Evolutionary conservation across 495 filamentous ascomycete genomes (phyloP).

Genomic region (Tuber microsphaerosporum): DNA sequence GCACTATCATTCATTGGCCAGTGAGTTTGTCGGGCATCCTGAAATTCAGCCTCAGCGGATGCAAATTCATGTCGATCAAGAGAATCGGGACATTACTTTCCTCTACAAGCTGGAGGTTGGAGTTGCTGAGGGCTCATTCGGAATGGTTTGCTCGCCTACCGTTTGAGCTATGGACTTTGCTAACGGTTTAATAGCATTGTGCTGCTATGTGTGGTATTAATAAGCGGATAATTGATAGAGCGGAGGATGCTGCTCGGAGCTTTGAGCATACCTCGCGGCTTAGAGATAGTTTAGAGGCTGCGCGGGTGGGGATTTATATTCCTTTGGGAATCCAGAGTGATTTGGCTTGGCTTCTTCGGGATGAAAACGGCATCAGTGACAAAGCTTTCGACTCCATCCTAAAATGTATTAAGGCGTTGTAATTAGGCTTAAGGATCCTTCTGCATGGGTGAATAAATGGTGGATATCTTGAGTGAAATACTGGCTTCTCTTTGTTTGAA

Average conservation of each 20-base stretch:
- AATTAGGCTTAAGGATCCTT: neutral
- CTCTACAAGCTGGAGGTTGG: constrained; percentile 91
- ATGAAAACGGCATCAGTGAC: constrained; percentile 30
- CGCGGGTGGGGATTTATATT: constrained; percentile 66
- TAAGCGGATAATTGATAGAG: constrained; percentile 69
- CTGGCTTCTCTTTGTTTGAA: constrained; percentile 4
- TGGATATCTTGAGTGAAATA: neutral
- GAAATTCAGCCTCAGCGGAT: constrained; percentile 81
- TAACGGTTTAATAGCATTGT: constrained; percentile 55
- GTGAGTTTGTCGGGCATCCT: constrained; percentile 80
- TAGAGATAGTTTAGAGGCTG: constrained; percentile 78
- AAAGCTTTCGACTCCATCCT: constrained; percentile 35
- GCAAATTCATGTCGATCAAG: constrained; percentile 91
- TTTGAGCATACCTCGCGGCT: constrained; percentile 93
- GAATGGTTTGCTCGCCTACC: constrained; percentile 55
- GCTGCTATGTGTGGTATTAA: constrained; percentile 96
- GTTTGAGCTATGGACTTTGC: neutral
- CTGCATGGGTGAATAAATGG: neutral
- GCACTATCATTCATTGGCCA: constrained; percentile 89
- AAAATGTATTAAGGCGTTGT: constrained; percentile 29
- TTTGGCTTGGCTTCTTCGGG: constrained; percentile 68
- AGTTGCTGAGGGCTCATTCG: constrained; percentile 94
- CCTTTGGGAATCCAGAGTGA: constrained; percentile 88
- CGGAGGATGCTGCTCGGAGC: constrained; percentile 80
- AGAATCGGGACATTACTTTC: constrained; percentile 74